Conservation (phyloP, 345 rosid species). For the Psidium guajava region DNA sequence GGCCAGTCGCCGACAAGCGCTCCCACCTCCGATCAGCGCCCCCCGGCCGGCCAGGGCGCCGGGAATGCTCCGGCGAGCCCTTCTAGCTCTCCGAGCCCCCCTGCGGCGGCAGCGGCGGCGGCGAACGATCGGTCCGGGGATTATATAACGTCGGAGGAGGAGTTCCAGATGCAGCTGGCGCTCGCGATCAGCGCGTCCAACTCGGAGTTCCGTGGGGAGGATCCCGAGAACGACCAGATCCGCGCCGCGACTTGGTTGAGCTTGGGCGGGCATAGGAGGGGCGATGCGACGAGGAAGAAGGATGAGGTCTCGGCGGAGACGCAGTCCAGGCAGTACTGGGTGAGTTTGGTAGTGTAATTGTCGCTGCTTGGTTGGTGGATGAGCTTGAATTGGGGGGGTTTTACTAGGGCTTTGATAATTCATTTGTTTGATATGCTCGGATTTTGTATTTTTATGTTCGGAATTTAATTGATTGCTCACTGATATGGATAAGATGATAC, state of each 20-base stretch:
- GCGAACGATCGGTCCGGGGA: slow-evolving; percentile 28
- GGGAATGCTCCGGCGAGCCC: slow-evolving; percentile 33
- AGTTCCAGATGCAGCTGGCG: slow-evolving; percentile 90
- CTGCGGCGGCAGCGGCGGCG: slow-evolving; percentile 3
- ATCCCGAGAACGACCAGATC: slow-evolving; percentile 86
- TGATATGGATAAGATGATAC: not conserved
- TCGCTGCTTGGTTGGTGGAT: not conserved
- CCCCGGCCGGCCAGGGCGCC: not conserved
- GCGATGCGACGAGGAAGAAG: slow-evolving; percentile 43
- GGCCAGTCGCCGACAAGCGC: not conserved
- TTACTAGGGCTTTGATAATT: not conserved
- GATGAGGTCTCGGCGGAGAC: slow-evolving; percentile 54
- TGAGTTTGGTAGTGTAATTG: slow-evolving; percentile 23
- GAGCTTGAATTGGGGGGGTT: not conserved
- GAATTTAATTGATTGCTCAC: not conserved
- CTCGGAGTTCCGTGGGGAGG: slow-evolving; percentile 49
- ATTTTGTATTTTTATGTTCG: not conserved
- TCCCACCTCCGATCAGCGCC: not conserved
- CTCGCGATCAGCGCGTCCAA: slow-evolving; percentile 92
- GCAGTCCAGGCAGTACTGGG: slow-evolving; percentile 93
- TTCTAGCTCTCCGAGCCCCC: slow-evolving; percentile 21
- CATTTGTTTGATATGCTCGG: not conserved
- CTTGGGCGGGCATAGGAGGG: slow-evolving; percentile 46
- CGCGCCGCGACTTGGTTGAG: slow-evolving; percentile 73
- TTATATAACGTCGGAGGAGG: slow-evolving; percentile 84